Base-by-base conservation (phyloP, 345 rosid species). In the Brassica carinata region DNA sequence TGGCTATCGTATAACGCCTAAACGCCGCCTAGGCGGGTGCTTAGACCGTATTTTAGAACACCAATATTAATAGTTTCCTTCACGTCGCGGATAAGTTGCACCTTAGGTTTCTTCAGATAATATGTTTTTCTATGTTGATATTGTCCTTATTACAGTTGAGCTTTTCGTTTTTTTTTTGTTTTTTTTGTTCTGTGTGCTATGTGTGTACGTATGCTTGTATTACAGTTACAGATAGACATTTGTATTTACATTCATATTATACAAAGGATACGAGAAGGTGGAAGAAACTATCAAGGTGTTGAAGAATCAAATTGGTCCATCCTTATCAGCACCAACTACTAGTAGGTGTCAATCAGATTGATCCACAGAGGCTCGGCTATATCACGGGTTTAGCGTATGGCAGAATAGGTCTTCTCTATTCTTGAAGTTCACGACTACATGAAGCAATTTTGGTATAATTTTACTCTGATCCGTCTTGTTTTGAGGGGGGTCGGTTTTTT, bases 281-380 rank as follows among this genome's bases (percentile, higher is more conserved):
- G 61, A 66, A 43, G 73, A 57, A 36, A 26, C 9, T 43, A 43
- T 43, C 45, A 72, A 58, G 67, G 17, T 55, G 45, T 17, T 18
- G 40, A 67, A 73, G 67, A 73, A 7, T 13, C 26, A 71, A 79
- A 67, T 67, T 67, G 78, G 82, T 73, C 69, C 82, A 73, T 79
- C 82, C 69, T 67, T 73, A 79, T 79, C 82, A 31, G 73, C 78
- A 79, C 30, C 78, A 79, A 79, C 82, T 59, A 73, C 70, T 67
- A 73, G 63, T 79, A 72, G 72, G 82, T 78, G 64, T 71, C 76
- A 34, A 10, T 78, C 71, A 51, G 43, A 64, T 31, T 70, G 66
- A 71, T 71, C 58, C 64, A 71, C 11, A 17, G 19, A 29, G 19
- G 55, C 58, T 78, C 53, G 66, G 59, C 71, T 53, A 51, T 7